These are phyloP conservation scores for Ochromonas danica DNA, from an alignment of 108 stramenopile genomes.

Conservation along the genomic window DNA sequence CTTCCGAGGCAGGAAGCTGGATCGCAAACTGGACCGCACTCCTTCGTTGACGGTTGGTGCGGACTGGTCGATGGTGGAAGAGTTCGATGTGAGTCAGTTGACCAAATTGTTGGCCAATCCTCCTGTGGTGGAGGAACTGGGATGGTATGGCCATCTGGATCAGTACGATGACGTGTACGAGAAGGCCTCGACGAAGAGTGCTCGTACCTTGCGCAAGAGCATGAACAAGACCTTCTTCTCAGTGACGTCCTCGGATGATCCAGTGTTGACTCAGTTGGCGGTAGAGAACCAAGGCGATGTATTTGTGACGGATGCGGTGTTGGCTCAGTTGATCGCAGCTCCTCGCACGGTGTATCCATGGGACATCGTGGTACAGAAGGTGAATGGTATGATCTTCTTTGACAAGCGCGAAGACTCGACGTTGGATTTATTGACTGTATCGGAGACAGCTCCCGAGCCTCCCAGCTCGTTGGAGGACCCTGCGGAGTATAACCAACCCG, in stretches of 20 bases:
- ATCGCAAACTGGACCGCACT: conserved; percentile 52
- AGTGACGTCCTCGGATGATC: conserved; percentile 95
- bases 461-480: conserved; percentile 60
- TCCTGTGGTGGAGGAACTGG: conserved; percentile 65
- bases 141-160: conserved; percentile 88
- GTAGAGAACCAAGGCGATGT: conserved; percentile 83
- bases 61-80: conserved; percentile 84
- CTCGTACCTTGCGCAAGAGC: conserved; percentile 67
- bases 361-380: conserved; percentile 92
- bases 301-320: conserved; percentile 90
- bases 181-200: conserved; percentile 70
- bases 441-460: conserved; percentile 52
- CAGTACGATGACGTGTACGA: conserved; percentile 90
- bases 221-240: conserved; percentile 87
- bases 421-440: conserved; percentile 75
- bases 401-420: conserved; percentile 90
- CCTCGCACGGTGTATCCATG: conserved; percentile 91
- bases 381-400: conserved; percentile 83
- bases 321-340: conserved; percentile 92
- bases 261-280: conserved; percentile 83
- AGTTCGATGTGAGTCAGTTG: conserved; percentile 83
- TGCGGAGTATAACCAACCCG: conserved; percentile 78
- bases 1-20: conserved; percentile 49
- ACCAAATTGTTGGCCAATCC: conserved; percentile 68
- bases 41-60: conserved; percentile 73